Evolutionary conservation across 129 eudicot genomes (phyloP), one percentile per base, ranked within the genome.

Genomic region (Flaveria linearis): DNA sequence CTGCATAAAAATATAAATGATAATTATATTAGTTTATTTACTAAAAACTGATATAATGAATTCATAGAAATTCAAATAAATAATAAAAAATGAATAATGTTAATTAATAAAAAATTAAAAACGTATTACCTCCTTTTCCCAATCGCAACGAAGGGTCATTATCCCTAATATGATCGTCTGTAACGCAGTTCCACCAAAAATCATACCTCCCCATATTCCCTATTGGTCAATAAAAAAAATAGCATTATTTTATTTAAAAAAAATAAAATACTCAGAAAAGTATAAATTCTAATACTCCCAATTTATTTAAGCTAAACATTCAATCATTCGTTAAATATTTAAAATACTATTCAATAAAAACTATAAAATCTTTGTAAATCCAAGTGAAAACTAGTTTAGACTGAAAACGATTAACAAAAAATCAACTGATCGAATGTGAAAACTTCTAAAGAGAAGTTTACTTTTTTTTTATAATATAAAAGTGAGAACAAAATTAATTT

Each of bases 171-270:
- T 71, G 43, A 88, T 39, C 5, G 97, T 91, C 30, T 91, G 97
- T 20, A 91, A 65, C 20, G 92, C 90, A 2, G 97, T 91, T 82
- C 96, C 97, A 57, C 97, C 97, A 47, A 91, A 89, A 6, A 91
- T 81, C 97, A 91, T 91, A 23, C 97, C 97, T 17, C 82, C 90
- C 97, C 97, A 91, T 18, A 91, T 82, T 49, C 97, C 97, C 97
- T 86, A 43, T 63, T 75, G 30, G 11, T 23, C 41, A 28, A 41
- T 30, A 12, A 16, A 14, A 46, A 50, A 46, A 50, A n/a, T 8
- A 71, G 3, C 10, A 70, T 25, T 49, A 71, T 1, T 8, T 50
- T 51, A 62, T 45, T 74, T 46, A 4, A 23, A 15, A 41, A 12
- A 39, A 28, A 15, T 0, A 30, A 2, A 41, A 20, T 7, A 51